These are phyloP conservation scores for Tuber brumale DNA, from an alignment of 495 filamentous ascomycete genomes.

Conservation along the genomic window DNA sequence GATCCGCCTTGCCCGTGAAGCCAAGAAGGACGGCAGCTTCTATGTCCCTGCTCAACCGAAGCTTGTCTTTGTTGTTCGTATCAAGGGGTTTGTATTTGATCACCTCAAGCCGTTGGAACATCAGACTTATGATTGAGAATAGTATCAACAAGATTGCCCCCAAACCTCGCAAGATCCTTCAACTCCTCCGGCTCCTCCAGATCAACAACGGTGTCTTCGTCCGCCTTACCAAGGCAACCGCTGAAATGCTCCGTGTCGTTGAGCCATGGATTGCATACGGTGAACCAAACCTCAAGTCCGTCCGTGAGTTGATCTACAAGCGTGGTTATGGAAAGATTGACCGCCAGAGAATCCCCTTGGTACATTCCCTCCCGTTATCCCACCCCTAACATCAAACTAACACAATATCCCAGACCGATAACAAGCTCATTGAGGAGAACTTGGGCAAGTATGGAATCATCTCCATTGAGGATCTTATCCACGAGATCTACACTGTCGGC, in stretches of 20 bases:
- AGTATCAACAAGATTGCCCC: slow-evolving; percentile 99
- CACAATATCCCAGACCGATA: slow-evolving; percentile 60
- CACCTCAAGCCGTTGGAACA: not conserved
- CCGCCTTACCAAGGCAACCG: slow-evolving; percentile 92
- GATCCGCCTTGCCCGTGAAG: slow-evolving; percentile 79
- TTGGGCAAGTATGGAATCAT: slow-evolving; percentile 98
- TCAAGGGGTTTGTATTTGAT: slow-evolving; percentile 71
- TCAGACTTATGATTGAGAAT: slow-evolving; percentile 21
- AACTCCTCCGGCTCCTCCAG: slow-evolving; percentile 97
- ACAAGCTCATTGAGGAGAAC: slow-evolving; percentile 90
- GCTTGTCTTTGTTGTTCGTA: slow-evolving; percentile 96
- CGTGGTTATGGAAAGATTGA: slow-evolving; percentile 96
- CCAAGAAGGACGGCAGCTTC: slow-evolving; percentile 88
- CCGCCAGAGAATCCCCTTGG: slow-evolving; percentile 85
- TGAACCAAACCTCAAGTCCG: slow-evolving; percentile 96
- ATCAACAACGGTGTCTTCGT: slow-evolving; percentile 99
- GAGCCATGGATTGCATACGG: slow-evolving; percentile 98
- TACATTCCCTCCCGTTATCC: not conserved
- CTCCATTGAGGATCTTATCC: slow-evolving; percentile 98
- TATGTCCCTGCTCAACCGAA: slow-evolving; percentile 90
- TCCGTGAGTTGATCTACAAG: slow-evolving; percentile 99
- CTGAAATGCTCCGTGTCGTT: slow-evolving; percentile 95
- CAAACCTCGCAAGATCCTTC: slow-evolving; percentile 99
- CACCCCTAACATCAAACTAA: not conserved
- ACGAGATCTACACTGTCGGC: slow-evolving; percentile 97